Percentiles rank a stretch among this genome's conserved stretches.
phyloP scores from a whole-genome alignment of 345 rosid genomes.

The Gossypium anomalum region DNA sequence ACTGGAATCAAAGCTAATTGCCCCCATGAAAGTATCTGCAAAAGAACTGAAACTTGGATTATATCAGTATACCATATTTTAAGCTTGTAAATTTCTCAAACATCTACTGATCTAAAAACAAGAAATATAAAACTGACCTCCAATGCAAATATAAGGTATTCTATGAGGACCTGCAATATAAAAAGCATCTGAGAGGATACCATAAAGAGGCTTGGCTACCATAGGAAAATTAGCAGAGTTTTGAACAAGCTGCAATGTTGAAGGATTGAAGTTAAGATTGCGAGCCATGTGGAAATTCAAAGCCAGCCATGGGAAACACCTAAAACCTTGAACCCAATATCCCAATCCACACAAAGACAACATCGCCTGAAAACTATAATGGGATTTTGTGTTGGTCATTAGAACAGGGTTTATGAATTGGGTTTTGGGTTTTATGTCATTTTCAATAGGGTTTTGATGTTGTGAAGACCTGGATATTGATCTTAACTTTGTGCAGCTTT shows the following conservation, averaged over 20 bases:
- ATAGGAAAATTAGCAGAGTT: constrained; percentile 71
- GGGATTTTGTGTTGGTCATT: constrained; percentile 26
- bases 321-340: constrained; percentile 80
- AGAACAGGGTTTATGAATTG: constrained; percentile 24
- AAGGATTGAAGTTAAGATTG: constrained; percentile 61
- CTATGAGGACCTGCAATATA: constrained; percentile 62
- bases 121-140: constrained; percentile 48
- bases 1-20: constrained; percentile 52
- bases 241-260: constrained; percentile 81
- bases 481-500: constrained; percentile 4
- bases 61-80: constrained; percentile 11
- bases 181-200: constrained; percentile 73
- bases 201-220: constrained; percentile 88
- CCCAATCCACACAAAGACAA: constrained; percentile 67
- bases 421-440: constrained; percentile 15
- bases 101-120: background rate
- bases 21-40: constrained; percentile 93
- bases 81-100: background rate
- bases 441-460: constrained; percentile 15
- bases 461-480: constrained; percentile 6
- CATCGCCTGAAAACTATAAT: constrained; percentile 46
- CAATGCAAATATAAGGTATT: constrained; percentile 76
- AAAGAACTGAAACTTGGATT: constrained; percentile 38
- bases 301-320: constrained; percentile 95
- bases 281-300: constrained; percentile 82